Evolutionary conservation across 352 stramenopile genomes (phyloP).

Genomic region (Phytophthora macrochlamydospora): DNA sequence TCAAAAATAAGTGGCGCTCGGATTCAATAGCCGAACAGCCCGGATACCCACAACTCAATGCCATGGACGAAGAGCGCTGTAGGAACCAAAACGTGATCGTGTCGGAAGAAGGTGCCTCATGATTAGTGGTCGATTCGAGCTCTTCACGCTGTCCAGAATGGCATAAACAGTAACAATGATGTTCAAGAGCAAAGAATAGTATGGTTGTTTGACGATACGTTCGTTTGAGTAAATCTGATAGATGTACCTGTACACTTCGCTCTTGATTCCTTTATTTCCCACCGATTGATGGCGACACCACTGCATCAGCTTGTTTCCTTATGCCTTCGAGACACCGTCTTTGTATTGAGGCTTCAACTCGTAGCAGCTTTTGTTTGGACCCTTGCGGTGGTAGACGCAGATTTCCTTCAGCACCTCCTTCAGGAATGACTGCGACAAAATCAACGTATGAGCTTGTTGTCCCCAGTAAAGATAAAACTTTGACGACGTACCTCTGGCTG

Average conservation of each 20-base stretch:
- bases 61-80: background rate
- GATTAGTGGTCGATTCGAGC: no score
- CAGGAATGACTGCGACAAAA: constrained; percentile 67
- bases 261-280: no score
- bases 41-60: background rate
- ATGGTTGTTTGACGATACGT: no score
- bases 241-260: no score
- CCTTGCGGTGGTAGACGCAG: constrained; percentile 88
- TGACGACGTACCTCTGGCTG: constrained; percentile 72
- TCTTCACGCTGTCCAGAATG: no score
- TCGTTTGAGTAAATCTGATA: no score
- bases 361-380: constrained; percentile 91
- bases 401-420: constrained; percentile 91
- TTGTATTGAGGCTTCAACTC: constrained; percentile 91
- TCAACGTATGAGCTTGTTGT: no score
- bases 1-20: background rate
- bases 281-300: no score
- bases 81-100: background rate
- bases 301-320: no score
- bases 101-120: background rate
- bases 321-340: constrained; percentile 42
- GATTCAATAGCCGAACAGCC: background rate
- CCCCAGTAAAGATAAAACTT: no score
- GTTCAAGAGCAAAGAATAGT: no score
- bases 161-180: no score